Evolutionary conservation across 805 yeast species (phyloP).

Genomic region (Naumovozyma dairenensis): DNA sequence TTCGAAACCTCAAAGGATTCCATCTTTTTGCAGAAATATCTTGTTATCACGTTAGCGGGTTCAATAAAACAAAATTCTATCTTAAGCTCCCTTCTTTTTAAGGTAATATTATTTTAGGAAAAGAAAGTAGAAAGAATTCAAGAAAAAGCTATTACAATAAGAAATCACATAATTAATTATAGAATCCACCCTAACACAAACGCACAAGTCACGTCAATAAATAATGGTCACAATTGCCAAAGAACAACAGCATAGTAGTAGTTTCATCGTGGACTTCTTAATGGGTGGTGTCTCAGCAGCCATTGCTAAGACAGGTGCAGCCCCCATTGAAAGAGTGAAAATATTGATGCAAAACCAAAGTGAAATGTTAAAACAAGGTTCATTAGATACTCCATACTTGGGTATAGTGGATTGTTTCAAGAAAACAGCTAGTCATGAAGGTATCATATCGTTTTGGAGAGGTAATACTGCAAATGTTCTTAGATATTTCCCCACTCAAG

Average conservation of each 20-base stretch:
- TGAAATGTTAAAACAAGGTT: conserved; percentile 93
- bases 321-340: conserved; percentile 88
- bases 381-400: conserved; percentile 66
- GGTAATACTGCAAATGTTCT: conserved; percentile 97
- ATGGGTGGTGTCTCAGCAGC: conserved; percentile 99
- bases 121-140: no score
- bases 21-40: no score
- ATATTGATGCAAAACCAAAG: conserved; percentile 90
- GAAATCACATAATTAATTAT: no score
- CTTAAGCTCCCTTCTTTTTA: no score
- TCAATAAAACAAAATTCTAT: no score
- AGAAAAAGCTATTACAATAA: no score
- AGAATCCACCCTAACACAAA: not conserved
- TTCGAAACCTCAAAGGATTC: no score
- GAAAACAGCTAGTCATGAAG: conserved; percentile 85
- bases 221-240: no score
- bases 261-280: conserved; percentile 54
- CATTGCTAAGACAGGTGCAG: conserved; percentile 90
- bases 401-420: conserved; percentile 87
- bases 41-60: no score
- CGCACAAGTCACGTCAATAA: conserved; percentile 16
- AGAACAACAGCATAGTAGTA: conserved; percentile 1
- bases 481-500: conserved; percentile 97
- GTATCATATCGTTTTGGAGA: conserved; percentile 87
- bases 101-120: no score